Percentiles rank a stretch among this genome's conserved stretches.
Conservation (phyloP, 495 filamentous ascomycete species). For the Xylaria flabelliformis region DNA sequence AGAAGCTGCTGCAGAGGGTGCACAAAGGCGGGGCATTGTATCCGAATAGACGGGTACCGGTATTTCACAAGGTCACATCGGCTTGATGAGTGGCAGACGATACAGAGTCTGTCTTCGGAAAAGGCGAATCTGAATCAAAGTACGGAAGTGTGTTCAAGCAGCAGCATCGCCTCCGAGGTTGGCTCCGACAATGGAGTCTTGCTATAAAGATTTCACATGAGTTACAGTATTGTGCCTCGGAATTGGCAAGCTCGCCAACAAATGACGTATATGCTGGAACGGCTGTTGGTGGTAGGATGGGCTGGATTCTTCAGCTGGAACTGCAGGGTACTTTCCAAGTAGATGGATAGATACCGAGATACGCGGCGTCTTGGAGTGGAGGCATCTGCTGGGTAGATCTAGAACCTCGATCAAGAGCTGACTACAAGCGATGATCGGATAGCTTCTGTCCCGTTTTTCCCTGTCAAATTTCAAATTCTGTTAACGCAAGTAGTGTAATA, state of each 20-base stretch:
- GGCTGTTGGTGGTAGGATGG: no score
- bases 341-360: no score
- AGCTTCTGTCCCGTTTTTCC: not conserved
- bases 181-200: not conserved
- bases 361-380: not conserved
- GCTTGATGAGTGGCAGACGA: not conserved
- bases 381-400: not conserved
- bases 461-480: not conserved
- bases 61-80: constrained; percentile 12
- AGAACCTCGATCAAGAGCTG: not conserved
- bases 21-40: constrained; percentile 19
- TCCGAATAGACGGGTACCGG: constrained; percentile 19
- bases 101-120: not conserved
- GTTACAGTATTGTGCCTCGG: not conserved
- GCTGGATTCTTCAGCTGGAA: no score
- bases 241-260: not conserved
- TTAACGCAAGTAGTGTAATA: not conserved
- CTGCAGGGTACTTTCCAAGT: no score
- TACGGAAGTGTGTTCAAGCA: not conserved
- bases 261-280: not conserved
- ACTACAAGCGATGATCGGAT: not conserved
- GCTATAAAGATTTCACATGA: not conserved
- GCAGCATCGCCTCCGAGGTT: not conserved
- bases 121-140: not conserved
- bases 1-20: constrained; percentile 38